Conservation (phyloP, 225 moss, liverwort and hornwort species). For the Lunularia cruciata region DNA sequence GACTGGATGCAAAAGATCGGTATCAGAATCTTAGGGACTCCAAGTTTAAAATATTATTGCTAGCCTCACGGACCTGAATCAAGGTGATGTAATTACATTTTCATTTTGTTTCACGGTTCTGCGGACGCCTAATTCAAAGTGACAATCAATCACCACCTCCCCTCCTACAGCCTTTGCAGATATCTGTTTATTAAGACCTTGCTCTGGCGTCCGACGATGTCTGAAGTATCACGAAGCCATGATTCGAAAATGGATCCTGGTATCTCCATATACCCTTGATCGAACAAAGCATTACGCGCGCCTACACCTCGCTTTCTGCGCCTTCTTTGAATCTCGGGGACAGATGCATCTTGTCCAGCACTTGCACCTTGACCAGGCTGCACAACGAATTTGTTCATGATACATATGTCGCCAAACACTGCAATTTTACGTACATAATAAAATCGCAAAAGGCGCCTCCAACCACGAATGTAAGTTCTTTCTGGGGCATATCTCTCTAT, state of each 20-base stretch:
- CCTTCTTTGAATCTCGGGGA: conserved; percentile 27
- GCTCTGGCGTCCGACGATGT: conserved; percentile 29
- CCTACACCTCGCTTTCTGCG: conserved; percentile 4
- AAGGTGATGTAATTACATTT: too few species aligned
- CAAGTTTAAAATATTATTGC: too few species aligned
- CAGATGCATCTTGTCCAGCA: conserved; percentile 14
- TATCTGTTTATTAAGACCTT: neutral
- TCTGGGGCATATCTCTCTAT: too few species aligned
- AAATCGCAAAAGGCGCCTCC: too few species aligned
- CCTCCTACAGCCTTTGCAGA: neutral
- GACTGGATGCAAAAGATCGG: neutral
- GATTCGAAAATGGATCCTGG: conserved; percentile 26
- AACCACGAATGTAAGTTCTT: too few species aligned
- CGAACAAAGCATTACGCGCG: conserved; percentile 12
- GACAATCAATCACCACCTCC: neutral
- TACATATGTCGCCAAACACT: too few species aligned
- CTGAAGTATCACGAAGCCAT: conserved; percentile 44
- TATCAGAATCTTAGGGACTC: neutral
- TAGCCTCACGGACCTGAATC: too few species aligned
- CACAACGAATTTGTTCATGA: neutral
- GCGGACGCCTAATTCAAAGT: too few species aligned
- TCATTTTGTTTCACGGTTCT: too few species aligned
- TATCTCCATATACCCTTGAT: conserved; percentile 27
- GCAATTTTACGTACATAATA: too few species aligned
- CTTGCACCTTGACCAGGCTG: conserved; percentile 24